These are phyloP conservation scores for Nepenthes alata DNA, from an alignment of 179 eudicot species.

Conservation along the genomic window DNA sequence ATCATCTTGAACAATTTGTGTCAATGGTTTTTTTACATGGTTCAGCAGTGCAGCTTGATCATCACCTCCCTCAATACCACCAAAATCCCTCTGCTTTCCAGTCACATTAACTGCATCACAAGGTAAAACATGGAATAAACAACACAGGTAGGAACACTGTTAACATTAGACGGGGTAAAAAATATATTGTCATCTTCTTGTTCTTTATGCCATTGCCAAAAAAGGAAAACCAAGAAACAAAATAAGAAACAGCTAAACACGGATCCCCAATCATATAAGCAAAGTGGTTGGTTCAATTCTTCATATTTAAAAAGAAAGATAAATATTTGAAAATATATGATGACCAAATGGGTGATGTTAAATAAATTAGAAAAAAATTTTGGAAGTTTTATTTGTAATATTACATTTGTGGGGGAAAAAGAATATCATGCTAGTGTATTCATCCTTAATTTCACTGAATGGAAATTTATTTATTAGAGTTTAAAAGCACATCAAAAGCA, in stretches of 20 bases:
- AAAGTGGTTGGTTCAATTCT: too few relatives aligned
- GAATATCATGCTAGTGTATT: too few relatives aligned
- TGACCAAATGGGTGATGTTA: too few relatives aligned
- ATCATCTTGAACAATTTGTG: conserved; percentile 87
- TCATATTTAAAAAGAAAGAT: too few relatives aligned
- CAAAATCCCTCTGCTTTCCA: conserved; percentile 69
- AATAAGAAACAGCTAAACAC: not conserved
- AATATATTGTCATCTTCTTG: not conserved
- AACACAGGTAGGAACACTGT: not conserved
- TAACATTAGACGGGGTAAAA: not conserved
- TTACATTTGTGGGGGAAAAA: too few relatives aligned
- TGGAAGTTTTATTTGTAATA: too few relatives aligned
- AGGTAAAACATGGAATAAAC: not conserved
- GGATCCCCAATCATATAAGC: not conserved
- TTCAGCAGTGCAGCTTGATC: conserved; percentile 81
- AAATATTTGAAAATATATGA: too few relatives aligned
- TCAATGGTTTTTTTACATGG: conserved; percentile 57
- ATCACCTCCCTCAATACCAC: conserved; percentile 86
- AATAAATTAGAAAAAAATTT: too few relatives aligned
- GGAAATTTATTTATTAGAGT: too few relatives aligned
- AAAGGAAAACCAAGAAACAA: not conserved
- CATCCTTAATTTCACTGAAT: too few relatives aligned
- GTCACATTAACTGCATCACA: conserved; percentile 47
- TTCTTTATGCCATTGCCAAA: not conserved
- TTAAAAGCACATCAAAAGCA: too few relatives aligned